These are phyloP conservation scores for Echites panduratus DNA, from an alignment of 257 asterid species.

Conservation along the genomic window DNA sequence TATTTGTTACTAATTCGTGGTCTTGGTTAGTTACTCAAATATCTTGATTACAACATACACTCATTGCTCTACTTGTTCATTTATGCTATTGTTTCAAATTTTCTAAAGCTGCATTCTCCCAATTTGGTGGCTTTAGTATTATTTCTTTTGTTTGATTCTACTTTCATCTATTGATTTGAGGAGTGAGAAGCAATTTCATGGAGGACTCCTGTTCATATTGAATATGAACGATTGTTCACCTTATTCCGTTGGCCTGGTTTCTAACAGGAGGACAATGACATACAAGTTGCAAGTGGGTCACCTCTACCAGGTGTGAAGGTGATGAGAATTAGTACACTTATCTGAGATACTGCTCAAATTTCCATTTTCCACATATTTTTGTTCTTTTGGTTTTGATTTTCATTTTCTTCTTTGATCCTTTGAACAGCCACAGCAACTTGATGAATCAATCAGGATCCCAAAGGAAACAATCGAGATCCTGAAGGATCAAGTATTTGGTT, in stretches of 20 bases:
- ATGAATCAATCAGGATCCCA: slow-evolving; percentile 69
- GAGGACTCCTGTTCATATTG: not conserved
- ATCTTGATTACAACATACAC: not conserved
- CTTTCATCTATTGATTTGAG: not conserved
- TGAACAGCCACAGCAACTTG: slow-evolving; percentile 62
- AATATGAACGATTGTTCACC: slow-evolving; percentile 5
- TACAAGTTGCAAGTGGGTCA: slow-evolving; percentile 74
- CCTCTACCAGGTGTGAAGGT: slow-evolving; percentile 99
- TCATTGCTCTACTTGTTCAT: not conserved
- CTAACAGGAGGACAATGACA: slow-evolving; percentile 41
- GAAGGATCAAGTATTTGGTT: slow-evolving; percentile 89
- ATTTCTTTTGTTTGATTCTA: not conserved
- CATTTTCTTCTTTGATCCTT: slow-evolving; percentile 19
- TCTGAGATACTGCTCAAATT: slow-evolving; percentile 4
- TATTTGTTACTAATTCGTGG: not conserved
- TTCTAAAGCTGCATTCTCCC: not conserved
- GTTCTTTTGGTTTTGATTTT: slow-evolving; percentile 5
- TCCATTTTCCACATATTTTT: slow-evolving; percentile 9
- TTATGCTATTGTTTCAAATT: too few species aligned
- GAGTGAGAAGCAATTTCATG: not conserved
- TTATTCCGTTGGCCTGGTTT: slow-evolving; percentile 17
- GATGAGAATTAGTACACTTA: slow-evolving; percentile 34
- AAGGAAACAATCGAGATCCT: slow-evolving; percentile 81
- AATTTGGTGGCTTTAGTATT: not conserved
- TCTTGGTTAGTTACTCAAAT: not conserved